These are phyloP conservation scores for Epichloe aotearoae DNA, from an alignment of 2,329 filamentous ascomycete species.

Conservation along the genomic window DNA sequence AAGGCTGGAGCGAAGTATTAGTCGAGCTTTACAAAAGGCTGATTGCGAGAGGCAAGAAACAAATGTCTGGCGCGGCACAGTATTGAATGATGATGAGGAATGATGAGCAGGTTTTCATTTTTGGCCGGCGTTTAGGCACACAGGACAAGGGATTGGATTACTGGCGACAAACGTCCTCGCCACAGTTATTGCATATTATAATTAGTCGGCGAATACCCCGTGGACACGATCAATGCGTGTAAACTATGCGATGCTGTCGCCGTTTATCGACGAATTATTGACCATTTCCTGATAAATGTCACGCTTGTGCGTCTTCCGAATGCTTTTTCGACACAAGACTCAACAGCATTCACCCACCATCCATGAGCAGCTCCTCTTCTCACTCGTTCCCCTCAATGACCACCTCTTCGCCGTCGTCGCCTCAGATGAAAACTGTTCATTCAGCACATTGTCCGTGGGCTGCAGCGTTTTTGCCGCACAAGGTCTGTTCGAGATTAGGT, in stretches of 20 bases:
- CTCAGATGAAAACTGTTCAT: too few species aligned
- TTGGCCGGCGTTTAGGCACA: slow-evolving; percentile 6
- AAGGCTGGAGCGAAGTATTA: slow-evolving; percentile 41
- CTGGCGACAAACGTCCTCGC: neutral
- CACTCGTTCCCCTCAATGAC: too few species aligned
- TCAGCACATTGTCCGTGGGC: too few species aligned
- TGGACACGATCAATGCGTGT: neutral
- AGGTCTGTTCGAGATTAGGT: too few species aligned
- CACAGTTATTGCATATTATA: too few species aligned
- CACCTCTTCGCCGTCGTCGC: too few species aligned
- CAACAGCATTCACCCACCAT: too few species aligned
- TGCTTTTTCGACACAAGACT: too few species aligned
- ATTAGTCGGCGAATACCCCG: neutral
- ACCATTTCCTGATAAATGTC: neutral
- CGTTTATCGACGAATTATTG: too few species aligned
- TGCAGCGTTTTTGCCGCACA: too few species aligned
- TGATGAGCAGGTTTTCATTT: neutral
- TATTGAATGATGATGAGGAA: slow-evolving; percentile 17
- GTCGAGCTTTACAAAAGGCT: slow-evolving; percentile 42
- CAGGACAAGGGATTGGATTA: neutral
- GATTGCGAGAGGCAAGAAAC: slow-evolving; percentile 42
- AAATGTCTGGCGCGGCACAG: slow-evolving; percentile 7
- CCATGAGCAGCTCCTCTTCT: too few species aligned
- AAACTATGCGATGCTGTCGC: neutral
- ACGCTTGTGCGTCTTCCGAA: neutral